Percentiles rank a stretch among this genome's conserved stretches.
Conservation (phyloP, 2,329 filamentous ascomycete genomes). For the Talaromyces sp. region DNA sequence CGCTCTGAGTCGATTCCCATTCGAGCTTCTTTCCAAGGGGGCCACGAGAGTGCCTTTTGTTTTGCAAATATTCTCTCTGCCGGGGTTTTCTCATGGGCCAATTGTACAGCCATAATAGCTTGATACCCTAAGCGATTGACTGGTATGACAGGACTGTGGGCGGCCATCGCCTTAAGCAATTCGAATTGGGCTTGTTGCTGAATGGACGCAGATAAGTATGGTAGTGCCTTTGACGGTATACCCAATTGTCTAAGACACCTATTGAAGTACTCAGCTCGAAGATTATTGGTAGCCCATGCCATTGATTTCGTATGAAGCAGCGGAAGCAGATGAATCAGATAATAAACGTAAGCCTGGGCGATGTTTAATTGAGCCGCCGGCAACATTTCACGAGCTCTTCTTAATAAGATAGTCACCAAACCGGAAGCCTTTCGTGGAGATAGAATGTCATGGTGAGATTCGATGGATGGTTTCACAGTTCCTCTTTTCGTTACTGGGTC, state of each 20-base stretch:
- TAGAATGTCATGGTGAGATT: background rate
- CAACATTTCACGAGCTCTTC: constrained; percentile 50
- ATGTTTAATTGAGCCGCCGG: constrained; percentile 46
- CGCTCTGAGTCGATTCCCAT: constrained; percentile 59
- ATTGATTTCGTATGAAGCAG: background rate
- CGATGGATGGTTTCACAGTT: constrained; percentile 4
- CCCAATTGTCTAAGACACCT: constrained; percentile 48
- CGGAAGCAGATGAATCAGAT: constrained; percentile 26
- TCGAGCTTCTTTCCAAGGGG: constrained; percentile 62
- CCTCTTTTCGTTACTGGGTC: background rate
- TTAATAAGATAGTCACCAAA: constrained; percentile 48
- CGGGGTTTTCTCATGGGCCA: constrained; percentile 55
- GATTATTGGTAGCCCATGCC: constrained; percentile 21
- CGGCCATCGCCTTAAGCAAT: constrained; percentile 56
- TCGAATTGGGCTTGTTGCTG: constrained; percentile 59
- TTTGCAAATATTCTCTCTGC: constrained; percentile 57
- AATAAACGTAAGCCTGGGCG: constrained; percentile 37
- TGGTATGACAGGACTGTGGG: constrained; percentile 51
- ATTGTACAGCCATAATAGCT: constrained; percentile 54
- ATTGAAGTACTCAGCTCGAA: constrained; percentile 48
- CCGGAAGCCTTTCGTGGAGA: constrained; percentile 32
- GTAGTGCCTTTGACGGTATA: constrained; percentile 46
- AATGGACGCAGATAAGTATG: constrained; percentile 46
- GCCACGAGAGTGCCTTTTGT: constrained; percentile 61
- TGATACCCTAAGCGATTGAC: constrained; percentile 59